These are phyloP conservation scores for Claviceps paspali DNA, from an alignment of 2,329 filamentous ascomycete genomes.

Conservation along the genomic window DNA sequence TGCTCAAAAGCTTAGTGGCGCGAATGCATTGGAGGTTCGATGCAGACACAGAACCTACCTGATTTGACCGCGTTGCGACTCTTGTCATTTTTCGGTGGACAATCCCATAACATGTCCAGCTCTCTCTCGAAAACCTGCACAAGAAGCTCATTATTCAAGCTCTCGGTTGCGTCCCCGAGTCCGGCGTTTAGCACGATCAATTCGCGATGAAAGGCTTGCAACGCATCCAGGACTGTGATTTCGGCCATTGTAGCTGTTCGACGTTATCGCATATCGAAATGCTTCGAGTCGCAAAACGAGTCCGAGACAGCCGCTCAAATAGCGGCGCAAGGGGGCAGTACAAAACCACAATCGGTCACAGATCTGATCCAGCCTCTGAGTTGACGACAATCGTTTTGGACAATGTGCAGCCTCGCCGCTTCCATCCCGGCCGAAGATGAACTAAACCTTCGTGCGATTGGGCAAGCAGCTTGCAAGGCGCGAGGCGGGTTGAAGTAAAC, in stretches of 20 bases:
- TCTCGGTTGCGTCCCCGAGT: constrained; percentile 42
- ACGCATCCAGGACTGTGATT: constrained; percentile 54
- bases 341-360: constrained; percentile 5
- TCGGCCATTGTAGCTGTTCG: constrained; percentile 48
- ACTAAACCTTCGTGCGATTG: constrained; percentile 8
- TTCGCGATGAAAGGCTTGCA: constrained; percentile 77
- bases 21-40: background rate
- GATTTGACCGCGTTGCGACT: constrained; percentile 58
- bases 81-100: constrained; percentile 55
- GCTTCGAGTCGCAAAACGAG: background rate
- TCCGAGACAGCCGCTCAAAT: background rate
- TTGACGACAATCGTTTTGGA: constrained; percentile 8
- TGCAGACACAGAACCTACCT: constrained; percentile 29
- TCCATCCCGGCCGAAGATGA: constrained; percentile 9
- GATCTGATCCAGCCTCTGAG: constrained; percentile 5
- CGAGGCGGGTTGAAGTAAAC: constrained; percentile 14
- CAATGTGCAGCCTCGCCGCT: constrained; percentile 19
- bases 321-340: background rate
- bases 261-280: constrained; percentile 30
- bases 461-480: constrained; percentile 8
- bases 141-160: constrained; percentile 56
- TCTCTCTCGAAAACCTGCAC: constrained; percentile 55
- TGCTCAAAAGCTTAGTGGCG: constrained; percentile 21
- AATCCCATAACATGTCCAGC: constrained; percentile 60
- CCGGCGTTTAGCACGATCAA: constrained; percentile 62